Evolutionary conservation across 1,139 yeast species (phyloP), one percentile per base, ranked within the genome.

Genomic region (Kodamaea alishanica): DNA sequence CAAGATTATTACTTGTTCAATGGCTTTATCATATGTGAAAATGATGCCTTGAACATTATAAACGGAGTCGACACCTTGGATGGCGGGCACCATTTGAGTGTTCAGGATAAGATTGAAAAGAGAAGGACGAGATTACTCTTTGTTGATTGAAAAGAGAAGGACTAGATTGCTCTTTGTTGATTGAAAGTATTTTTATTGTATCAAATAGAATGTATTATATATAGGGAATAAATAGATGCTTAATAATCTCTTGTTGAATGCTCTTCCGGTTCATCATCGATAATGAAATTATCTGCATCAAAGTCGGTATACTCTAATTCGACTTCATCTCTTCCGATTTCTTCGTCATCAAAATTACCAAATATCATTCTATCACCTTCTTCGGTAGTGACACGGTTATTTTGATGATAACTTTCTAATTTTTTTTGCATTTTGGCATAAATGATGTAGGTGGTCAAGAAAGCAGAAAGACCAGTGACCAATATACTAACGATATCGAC

Each of bases 381-480:
- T 9, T 52, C 50, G 24, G 30, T 43, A 35, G 27, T 39, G 34
- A 6, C 22, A n/a, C 35, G 35, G 24, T 43, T 44, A 20, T 40
- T 38, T n/a, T 48, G 44, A 38, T 63, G 70, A 47, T 66, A 69
- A 9, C 54, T 45, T 5, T 56, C 53, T 43, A 75, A 55, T 45
- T 69, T 70, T 32, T 50, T 51, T 45, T 72, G 72, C 73, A 76
- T 85, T 52, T 80, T 79, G 37, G 63, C 65, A 60, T 88, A 90
- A 15, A 92, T 74, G 12, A 88, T 50, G 64, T 79, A 84, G 0
- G 95, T 84, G 0, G 95, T 83, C 7, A 68, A 47, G 1, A 76
- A 61, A 3, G 89, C 76, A 0, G 87, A 79, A 0, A 61, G 35
- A 1, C 65, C 70, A 0, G 97, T 82, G 8, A 84, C 47, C 0